Evolutionary conservation across 1,284 basidiomycete species (phyloP), one percentile per base, ranked within the genome.

Genomic region (Leccinum angustisporum): DNA sequence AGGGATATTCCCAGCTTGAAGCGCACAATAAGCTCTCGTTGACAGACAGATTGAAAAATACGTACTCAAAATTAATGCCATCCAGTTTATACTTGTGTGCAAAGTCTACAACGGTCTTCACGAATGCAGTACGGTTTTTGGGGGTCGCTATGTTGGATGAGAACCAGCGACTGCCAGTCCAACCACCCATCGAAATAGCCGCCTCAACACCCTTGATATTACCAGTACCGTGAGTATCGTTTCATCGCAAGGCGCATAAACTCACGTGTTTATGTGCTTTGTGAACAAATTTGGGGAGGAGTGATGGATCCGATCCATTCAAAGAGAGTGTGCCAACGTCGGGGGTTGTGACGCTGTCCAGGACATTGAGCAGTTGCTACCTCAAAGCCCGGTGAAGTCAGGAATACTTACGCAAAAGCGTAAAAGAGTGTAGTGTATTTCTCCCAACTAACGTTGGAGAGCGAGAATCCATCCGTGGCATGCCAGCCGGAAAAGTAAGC

Each of bases 61-160:
- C 64, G 25, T 63, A 69, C 68, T 71, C 69, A 14, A 70, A 62
- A 30, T 67, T 59, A 51, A 70, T 46, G 10, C 69, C 69, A 33
- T 69, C 69, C 5, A 69, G 8, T 8, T 60, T 5, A 75, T 90
- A 92, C 61, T 81, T 67, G 34, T 79, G 77, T 54, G 83, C 87
- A 52, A 94, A 77, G 18, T 77, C 73, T 9, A 82, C 18, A 55
- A 25, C 54, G 21, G 38, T 51, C 21, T 52, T 27, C 48, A 88
- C 85, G 66, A 95, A 93, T 0, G 77, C 78, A 10, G 84, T 82
- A 46, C 90, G 82, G 69, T 85, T 86, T 36, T 36, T 1, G 18
- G 53, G 53, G 18, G 53, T 30, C 16, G 56, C 50, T 7, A 56
- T 14, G 14, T 54, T 16, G 21, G 50, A 55, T 27, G 56, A 55